Evolutionary conservation across 202 grass and related monocot genomes (phyloP).

Genomic region (Dendrocalamus latiflorus): DNA sequence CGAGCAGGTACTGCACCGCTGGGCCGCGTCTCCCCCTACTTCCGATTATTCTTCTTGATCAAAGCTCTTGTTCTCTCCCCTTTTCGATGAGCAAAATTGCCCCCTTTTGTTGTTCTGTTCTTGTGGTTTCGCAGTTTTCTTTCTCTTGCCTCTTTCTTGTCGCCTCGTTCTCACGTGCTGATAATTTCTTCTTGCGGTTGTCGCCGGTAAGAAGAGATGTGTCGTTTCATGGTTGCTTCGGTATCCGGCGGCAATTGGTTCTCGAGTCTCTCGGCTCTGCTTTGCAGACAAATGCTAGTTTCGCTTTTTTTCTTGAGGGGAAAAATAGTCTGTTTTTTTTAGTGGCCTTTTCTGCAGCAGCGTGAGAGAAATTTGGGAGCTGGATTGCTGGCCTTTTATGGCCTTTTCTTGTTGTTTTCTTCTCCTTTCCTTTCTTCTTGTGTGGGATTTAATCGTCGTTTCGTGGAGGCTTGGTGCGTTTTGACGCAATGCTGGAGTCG

Average conservation of each 20-base stretch:
- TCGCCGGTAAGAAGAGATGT: background rate
- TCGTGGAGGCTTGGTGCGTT: background rate
- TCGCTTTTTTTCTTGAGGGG: background rate
- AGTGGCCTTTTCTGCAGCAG: background rate
- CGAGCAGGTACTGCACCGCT: conserved; percentile 49
- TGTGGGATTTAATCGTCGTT: background rate
- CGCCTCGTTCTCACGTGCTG: background rate
- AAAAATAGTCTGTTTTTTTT: background rate
- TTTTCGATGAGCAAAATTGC: background rate
- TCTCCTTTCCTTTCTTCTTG: background rate
- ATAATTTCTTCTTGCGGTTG: background rate
- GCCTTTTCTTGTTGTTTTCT: background rate
- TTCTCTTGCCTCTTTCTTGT: conserved; percentile 22
- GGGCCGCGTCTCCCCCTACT: background rate
- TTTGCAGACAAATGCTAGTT: background rate
- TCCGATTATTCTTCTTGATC: conserved; percentile 27
- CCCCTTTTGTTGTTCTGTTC: background rate
- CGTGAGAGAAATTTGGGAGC: background rate
- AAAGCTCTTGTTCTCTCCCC: background rate
- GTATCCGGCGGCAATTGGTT: background rate
- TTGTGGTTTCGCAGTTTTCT: background rate
- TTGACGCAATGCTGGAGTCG: background rate
- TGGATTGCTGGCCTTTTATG: no score
- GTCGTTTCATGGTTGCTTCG: background rate
- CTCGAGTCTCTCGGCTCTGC: background rate